A percentile compares a stretch with the other conserved stretches of the same genome.
Conservation (phyloP, 768 basidiomycete genomes). For the Crucibulum laeve region DNA sequence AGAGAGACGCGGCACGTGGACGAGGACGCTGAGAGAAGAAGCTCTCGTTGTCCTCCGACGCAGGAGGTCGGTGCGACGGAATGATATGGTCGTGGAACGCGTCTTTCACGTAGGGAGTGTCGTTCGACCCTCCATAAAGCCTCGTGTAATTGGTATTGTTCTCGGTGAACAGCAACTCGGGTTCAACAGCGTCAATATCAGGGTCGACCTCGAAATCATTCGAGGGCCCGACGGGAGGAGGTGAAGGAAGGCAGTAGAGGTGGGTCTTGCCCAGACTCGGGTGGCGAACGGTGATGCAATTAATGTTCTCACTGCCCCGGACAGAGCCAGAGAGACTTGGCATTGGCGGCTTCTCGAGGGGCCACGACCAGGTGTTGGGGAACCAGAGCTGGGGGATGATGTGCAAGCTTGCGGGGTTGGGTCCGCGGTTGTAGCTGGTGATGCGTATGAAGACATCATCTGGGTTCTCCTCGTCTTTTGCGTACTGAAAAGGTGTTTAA, state of each 20-base stretch:
- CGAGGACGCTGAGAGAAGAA: constrained; percentile 49
- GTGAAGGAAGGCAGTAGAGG: constrained; percentile 88
- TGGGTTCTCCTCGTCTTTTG: constrained; percentile 91
- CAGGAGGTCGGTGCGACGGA: constrained; percentile 69
- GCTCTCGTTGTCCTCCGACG: constrained; percentile 33
- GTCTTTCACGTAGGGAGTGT: constrained; percentile 85
- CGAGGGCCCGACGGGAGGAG: constrained; percentile 78
- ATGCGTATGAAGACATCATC: constrained; percentile 90
- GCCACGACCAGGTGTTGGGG: constrained; percentile 99
- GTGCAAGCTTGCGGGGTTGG: constrained; percentile 91
- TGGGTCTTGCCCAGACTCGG: constrained; percentile 70
- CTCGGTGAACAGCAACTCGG: constrained; percentile 90
- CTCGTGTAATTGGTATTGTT: constrained; percentile 96
- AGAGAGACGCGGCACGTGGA: constrained; percentile 41
- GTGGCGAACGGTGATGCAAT: constrained; percentile 69
- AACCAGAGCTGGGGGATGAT: constrained; percentile 96
- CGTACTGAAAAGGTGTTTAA: constrained; percentile 57
- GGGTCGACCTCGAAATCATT: constrained; percentile 62
- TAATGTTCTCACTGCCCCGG: constrained; percentile 43
- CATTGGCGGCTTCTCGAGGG: constrained; percentile 58
- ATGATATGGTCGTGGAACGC: constrained; percentile 99
- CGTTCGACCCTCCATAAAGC: constrained; percentile 86
- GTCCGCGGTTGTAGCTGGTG: constrained; percentile 94
- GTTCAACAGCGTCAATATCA: constrained; percentile 67
- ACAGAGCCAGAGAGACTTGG: constrained; percentile 56